Evolutionary conservation across 2,329 filamentous ascomycete species (phyloP).

Genomic region (Aspergillus viridinutans): DNA sequence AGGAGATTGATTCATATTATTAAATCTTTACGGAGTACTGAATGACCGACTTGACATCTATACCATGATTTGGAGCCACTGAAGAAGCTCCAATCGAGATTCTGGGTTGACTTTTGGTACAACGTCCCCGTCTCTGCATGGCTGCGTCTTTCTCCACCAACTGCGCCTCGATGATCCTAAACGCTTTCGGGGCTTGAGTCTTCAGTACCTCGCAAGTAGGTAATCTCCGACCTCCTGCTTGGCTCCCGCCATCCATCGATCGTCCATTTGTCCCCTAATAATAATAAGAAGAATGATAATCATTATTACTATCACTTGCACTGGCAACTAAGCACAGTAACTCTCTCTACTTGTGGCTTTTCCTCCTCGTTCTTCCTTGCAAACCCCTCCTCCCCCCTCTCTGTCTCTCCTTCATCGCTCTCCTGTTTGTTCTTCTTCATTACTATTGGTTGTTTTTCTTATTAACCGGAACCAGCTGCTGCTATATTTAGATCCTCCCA

Average conservation of each 20-base stretch:
- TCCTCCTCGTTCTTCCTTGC: conserved; percentile 2
- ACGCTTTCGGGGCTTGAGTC: conserved; percentile 12
- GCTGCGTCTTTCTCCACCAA: conserved; percentile 9
- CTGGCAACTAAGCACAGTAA: conserved; percentile 10
- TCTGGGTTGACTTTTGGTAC: not conserved
- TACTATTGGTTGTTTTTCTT: conserved; percentile 14
- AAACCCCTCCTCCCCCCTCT: conserved; percentile 1
- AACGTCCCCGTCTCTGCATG: not conserved
- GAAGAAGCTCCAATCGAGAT: not conserved
- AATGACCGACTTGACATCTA: not conserved
- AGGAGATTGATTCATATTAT: not conserved
- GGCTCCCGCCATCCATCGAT: not conserved
- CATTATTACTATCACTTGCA: not conserved
- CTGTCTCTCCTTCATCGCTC: not conserved
- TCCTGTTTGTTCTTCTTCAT: conserved; percentile 19
- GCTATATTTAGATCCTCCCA: conserved; percentile 35
- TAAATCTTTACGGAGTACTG: not conserved
- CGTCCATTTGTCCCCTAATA: not conserved
- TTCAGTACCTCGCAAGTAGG: conserved; percentile 10
- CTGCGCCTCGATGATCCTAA: conserved; percentile 26
- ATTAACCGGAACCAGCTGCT: conserved; percentile 16
- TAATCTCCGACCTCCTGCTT: conserved; percentile 15
- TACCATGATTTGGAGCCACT: not conserved
- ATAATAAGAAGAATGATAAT: not conserved
- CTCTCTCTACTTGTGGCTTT: conserved; percentile 10